Base-by-base conservation (phyloP, 2,329 filamentous ascomycete species). In the Exserohilum rostratum region DNA sequence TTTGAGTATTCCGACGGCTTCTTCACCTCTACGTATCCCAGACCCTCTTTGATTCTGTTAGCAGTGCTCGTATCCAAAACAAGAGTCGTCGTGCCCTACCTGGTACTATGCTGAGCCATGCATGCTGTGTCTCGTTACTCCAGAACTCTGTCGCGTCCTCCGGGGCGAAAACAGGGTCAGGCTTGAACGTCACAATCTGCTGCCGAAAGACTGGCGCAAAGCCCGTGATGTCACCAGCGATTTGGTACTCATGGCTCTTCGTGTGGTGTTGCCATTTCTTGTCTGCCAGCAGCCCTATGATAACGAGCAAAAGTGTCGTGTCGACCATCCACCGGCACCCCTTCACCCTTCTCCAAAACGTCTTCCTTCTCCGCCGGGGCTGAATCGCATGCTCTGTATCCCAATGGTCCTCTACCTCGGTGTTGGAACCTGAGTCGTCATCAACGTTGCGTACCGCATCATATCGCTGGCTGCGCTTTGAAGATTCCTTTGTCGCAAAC, bases 191-290 rank as follows among this genome's bases (percentile, higher is more conserved):
- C 7, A 65, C 55, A 37, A 73, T 67, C 35, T 72, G 67, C 42
- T 73, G 69, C 1, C 67, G 68, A 46, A 74, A 74, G n/a, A 5
- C 55, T n/a, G 71, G 70, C 15, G 68, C 68, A 54, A 73, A 74
- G 5, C 70, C 69, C 20, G 69, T 67, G 1, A 73, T 52, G 30
- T 74, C 71, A 22, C 70, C 70, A 34, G 58, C 55, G 25, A 72
- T 50, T 38, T 73, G 66, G 33, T 61, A 67, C 27, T 46, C 18
- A 37, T 67, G 55, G 10, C 54, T 56, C 22, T 55, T 57, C 2
- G 50, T 18, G 3, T 45, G 44, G 10, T 57, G 40, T 5, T 49
- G 52, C 64, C 62, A 69, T 51, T 53, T 58, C 47, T 62, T 70
- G 29, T 73, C 70, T 5, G 55, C 58, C 22, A 74, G 44, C 15